Percentiles rank a stretch among this genome's conserved stretches.
Conservation (phyloP, 805 yeast species). For the Candida michaelii region DNA sequence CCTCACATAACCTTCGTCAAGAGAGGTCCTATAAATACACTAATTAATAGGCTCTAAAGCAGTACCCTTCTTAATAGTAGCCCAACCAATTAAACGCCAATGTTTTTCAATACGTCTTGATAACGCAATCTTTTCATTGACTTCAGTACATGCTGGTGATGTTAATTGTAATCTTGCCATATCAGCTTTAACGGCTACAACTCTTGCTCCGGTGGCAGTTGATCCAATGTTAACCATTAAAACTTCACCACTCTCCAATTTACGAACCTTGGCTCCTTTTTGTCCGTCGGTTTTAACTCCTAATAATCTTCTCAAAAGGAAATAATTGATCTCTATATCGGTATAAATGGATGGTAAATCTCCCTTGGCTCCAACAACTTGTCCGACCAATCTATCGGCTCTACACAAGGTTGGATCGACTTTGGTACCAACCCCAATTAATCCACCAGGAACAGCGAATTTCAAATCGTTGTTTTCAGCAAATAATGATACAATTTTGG, state of each 20-base stretch:
- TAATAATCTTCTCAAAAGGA: slow-evolving; percentile 90
- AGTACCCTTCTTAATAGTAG: slow-evolving; percentile 92
- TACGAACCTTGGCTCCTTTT: slow-evolving; percentile 90
- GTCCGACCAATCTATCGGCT: slow-evolving; percentile 99
- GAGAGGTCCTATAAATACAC: background rate
- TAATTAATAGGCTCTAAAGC: slow-evolving; percentile 73
- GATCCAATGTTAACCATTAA: slow-evolving; percentile 99
- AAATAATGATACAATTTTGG: slow-evolving; percentile 88
- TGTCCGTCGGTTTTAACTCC: slow-evolving; percentile 99
- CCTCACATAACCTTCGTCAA: too few species aligned
- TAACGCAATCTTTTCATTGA: slow-evolving; percentile 96
- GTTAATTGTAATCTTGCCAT: slow-evolving; percentile 97
- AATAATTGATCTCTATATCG: slow-evolving; percentile 96
- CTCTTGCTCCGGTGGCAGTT: slow-evolving; percentile 99
- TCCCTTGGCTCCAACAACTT: slow-evolving; percentile 97
- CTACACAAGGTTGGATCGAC: slow-evolving; percentile 98
- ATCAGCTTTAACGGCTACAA: slow-evolving; percentile 96
- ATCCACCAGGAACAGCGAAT: slow-evolving; percentile 99
- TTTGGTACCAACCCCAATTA: slow-evolving; percentile 98
- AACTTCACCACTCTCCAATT: slow-evolving; percentile 90
- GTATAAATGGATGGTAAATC: slow-evolving; percentile 94
- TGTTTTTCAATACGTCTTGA: slow-evolving; percentile 99
- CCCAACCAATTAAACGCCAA: slow-evolving; percentile 99
- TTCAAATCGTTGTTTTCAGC: slow-evolving; percentile 98
- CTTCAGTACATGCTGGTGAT: slow-evolving; percentile 98